Conservation (phyloP, 352 stramenopile species). For the Thraustotheca clavata region DNA sequence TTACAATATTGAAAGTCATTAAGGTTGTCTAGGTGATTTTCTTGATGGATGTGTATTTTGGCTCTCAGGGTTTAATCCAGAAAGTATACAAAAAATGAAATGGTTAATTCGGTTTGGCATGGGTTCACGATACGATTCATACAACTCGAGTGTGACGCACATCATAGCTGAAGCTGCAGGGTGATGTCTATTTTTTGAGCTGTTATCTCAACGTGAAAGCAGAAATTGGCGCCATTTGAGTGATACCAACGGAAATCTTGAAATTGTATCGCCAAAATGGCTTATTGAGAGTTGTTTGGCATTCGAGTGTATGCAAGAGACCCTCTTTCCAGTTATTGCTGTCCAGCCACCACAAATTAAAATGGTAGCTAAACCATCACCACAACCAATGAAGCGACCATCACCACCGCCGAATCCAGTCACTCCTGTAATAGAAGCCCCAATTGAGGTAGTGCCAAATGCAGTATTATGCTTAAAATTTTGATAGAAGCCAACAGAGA, state of each 20-base stretch:
- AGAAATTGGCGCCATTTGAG: slow-evolving; percentile 8
- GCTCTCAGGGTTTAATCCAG: slow-evolving; percentile 41
- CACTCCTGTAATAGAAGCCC: not conserved
- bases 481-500: not conserved
- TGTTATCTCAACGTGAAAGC: slow-evolving; percentile 26
- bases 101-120: slow-evolving; percentile 49
- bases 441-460: not conserved
- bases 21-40: slow-evolving; percentile 34
- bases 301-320: slow-evolving; percentile 41
- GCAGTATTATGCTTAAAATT: not conserved
- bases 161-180: slow-evolving; percentile 53
- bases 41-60: slow-evolving; percentile 59
- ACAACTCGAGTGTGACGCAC: slow-evolving; percentile 49
- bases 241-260: slow-evolving; percentile 28
- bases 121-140: slow-evolving; percentile 58
- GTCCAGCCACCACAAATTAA: not conserved
- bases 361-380: not conserved
- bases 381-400: not conserved
- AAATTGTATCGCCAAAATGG: slow-evolving; percentile 57
- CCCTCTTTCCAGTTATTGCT: slow-evolving; percentile 35
- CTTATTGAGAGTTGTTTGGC: slow-evolving; percentile 53
- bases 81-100: slow-evolving; percentile 35
- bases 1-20: not conserved
- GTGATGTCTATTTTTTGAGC: slow-evolving; percentile 28
- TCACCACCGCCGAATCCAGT: not conserved